Base-by-base conservation (phyloP, 108 stramenopile species). In the Cyclotella sp. region DNA sequence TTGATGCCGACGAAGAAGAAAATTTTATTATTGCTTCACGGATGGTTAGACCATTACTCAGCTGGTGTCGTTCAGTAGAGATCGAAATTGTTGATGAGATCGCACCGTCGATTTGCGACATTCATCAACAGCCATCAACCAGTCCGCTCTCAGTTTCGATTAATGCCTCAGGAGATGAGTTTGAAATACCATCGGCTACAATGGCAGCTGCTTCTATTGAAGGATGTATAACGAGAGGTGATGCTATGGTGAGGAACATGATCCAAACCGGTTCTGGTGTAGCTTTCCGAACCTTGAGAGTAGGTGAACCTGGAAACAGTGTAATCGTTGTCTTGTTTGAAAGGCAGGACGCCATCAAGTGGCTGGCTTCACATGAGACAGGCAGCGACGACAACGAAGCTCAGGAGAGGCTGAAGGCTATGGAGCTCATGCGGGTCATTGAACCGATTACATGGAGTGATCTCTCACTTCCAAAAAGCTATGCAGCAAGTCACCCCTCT, bases 221-320 rank as follows among this genome's bases (percentile, higher is more conserved):
- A 79, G 70, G 53, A 43, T 49, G 41, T 13, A 40, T 54, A 19
- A 81, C 77, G 24, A 66, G 81, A 15, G 94, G 94, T 13, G 94
- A 95, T 77, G 68, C 82, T 14, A 82, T 90, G 41, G 81, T 95
- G 30, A 70, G 90, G 15, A 65, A 63, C 57, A 89, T 93, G 90
- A 95, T 95, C 44, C 88, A 95, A 49, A 83, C 86, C 28, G 85
- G 75, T 52, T 95, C 94, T 2, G 94, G 94, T 22, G 94, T 95
- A 21, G 89, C 89, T 54, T 95, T 95, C 72, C 76, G 90, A 46
- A 95, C 94, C 12, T 72, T 95, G 3, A 77, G 90, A 60, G 86
- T 95, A 9, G 91, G 88, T 27, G 94, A 95, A 68, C 90, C 86
- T 22, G 89, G 88, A 26, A 90, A 93, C 22, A 91, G 90, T 70